phyloP scores from a whole-genome alignment of 495 filamentous ascomycete genomes.

The Aspergillus ellipticus region DNA sequence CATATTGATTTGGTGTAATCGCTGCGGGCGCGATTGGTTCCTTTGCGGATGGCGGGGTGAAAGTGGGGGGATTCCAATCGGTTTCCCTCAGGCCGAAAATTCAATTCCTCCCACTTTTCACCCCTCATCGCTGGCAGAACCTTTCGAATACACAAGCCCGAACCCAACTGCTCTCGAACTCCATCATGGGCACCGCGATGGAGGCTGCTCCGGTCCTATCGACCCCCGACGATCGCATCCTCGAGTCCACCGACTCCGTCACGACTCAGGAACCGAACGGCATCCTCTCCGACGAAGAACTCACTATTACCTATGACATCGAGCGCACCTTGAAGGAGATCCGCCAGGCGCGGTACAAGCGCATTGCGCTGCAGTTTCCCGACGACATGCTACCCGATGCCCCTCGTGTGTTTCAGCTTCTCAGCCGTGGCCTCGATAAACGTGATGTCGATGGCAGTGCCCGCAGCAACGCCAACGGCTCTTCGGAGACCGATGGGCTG shows the following conservation, averaged over 20 bases:
- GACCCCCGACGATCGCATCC: constrained; percentile 77
- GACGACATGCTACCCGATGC: constrained; percentile 87
- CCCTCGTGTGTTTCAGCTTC: constrained; percentile 68
- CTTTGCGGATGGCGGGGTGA: constrained; percentile 30
- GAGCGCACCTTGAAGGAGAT: constrained; percentile 76
- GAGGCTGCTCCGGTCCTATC: constrained; percentile 72
- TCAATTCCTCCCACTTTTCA: neutral
- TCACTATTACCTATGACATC: constrained; percentile 81
- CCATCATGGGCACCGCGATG: constrained; percentile 32
- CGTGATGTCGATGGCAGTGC: constrained; percentile 19
- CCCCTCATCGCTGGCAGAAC: neutral
- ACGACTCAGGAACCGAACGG: constrained; percentile 27
- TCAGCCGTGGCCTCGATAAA: constrained; percentile 57
- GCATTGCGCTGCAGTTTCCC: constrained; percentile 90
- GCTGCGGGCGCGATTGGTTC: constrained; percentile 21
- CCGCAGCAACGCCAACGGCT: constrained; percentile 12
- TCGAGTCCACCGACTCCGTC: constrained; percentile 49
- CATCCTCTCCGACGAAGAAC: constrained; percentile 61
- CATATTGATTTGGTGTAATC: constrained; percentile 15
- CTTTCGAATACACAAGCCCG: constrained; percentile 8
- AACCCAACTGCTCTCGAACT: neutral
- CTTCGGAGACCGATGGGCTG: constrained; percentile 20
- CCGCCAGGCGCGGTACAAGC: constrained; percentile 60
- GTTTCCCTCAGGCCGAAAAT: neutral
- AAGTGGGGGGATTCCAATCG: constrained; percentile 29